phyloP scores from a whole-genome alignment of 2,329 filamentous ascomycete genomes.

The Alternaria conjuncta region DNA sequence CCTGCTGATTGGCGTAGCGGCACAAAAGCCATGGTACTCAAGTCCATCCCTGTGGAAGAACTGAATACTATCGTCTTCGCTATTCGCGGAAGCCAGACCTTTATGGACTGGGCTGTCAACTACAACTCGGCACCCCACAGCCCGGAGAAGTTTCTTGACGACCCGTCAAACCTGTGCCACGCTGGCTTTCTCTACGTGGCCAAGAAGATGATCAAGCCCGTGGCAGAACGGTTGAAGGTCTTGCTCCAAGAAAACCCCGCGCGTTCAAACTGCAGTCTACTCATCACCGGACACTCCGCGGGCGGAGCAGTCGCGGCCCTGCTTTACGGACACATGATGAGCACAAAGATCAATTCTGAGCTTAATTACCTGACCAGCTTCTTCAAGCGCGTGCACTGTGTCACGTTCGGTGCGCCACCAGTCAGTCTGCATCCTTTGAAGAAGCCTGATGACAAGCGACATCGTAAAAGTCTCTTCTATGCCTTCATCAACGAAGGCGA shows the following conservation, averaged over 20 bases:
- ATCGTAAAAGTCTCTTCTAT: slow-evolving; percentile 74
- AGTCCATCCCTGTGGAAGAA: slow-evolving; percentile 78
- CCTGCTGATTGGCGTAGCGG: slow-evolving; percentile 73
- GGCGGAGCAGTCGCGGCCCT: slow-evolving; percentile 83
- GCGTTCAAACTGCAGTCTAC: slow-evolving; percentile 69
- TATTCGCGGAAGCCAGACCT: slow-evolving; percentile 78
- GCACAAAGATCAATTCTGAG: slow-evolving; percentile 67
- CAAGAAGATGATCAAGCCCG: slow-evolving; percentile 73
- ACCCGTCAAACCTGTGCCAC: slow-evolving; percentile 78
- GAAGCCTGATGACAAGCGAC: slow-evolving; percentile 57
- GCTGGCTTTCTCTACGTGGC: slow-evolving; percentile 80
- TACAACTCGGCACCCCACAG: slow-evolving; percentile 71
- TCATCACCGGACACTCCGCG: slow-evolving; percentile 87
- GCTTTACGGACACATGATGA: slow-evolving; percentile 82
- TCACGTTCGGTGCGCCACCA: slow-evolving; percentile 85
- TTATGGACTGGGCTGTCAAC: slow-evolving; percentile 88
- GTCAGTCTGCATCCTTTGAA: slow-evolving; percentile 73
- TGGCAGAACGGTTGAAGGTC: slow-evolving; percentile 72
- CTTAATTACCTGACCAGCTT: slow-evolving; percentile 70
- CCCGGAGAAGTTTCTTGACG: slow-evolving; percentile 76
- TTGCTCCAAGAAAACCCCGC: slow-evolving; percentile 75
- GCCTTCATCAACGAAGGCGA: slow-evolving; percentile 88
- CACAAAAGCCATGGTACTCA: slow-evolving; percentile 87
- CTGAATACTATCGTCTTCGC: slow-evolving; percentile 83
- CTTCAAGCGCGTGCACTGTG: slow-evolving; percentile 82